Percentiles rank a stretch among this genome's conserved stretches.
Evolutionary conservation across 352 stramenopile genomes (phyloP).

Genomic region (Pythium coloratum): DNA sequence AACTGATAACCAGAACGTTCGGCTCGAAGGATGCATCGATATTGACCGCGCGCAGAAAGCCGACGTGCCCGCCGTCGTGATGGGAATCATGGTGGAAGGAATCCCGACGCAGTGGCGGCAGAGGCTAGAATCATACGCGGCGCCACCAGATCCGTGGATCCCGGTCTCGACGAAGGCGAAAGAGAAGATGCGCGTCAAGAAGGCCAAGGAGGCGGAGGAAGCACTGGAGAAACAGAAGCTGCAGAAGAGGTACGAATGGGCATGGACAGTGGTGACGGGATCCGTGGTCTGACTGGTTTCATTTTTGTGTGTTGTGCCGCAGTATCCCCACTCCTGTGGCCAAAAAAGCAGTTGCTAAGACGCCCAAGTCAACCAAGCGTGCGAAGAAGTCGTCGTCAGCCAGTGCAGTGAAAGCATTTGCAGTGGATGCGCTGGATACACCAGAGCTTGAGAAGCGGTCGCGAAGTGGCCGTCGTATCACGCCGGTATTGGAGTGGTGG

Average conservation of each 20-base stretch:
- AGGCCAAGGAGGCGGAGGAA: conserved; percentile 11
- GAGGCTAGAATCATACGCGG: conserved; percentile 21
- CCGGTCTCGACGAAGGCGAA: conserved; percentile 19
- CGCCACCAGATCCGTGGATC: conserved; percentile 19
- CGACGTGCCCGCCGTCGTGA: conserved; percentile 38
- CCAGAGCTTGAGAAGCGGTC: conserved; percentile 18
- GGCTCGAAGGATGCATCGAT: conserved; percentile 43
- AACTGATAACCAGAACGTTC: conserved; percentile 36
- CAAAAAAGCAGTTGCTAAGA: neutral
- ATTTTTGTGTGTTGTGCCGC: neutral
- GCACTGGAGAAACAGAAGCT: neutral
- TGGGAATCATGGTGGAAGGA: conserved; percentile 54
- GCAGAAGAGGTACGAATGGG: conserved; percentile 1
- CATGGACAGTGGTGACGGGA: neutral
- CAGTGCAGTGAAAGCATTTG: neutral
- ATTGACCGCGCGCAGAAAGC: conserved; percentile 32
- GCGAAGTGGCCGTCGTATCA: conserved; percentile 28
- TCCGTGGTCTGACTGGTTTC: neutral
- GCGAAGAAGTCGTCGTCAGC: neutral
- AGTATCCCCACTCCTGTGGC: neutral
- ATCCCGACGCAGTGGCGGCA: conserved; percentile 51
- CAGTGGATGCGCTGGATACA: neutral
- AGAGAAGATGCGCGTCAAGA: conserved; percentile 5
- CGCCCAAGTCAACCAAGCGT: neutral
- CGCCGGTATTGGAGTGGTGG: conserved; percentile 54